Percentiles rank a stretch among this genome's conserved stretches.
These are phyloP conservation scores for Fraxinus angustifolia DNA, from an alignment of 305 asterid species.

Conservation along the genomic window DNA sequence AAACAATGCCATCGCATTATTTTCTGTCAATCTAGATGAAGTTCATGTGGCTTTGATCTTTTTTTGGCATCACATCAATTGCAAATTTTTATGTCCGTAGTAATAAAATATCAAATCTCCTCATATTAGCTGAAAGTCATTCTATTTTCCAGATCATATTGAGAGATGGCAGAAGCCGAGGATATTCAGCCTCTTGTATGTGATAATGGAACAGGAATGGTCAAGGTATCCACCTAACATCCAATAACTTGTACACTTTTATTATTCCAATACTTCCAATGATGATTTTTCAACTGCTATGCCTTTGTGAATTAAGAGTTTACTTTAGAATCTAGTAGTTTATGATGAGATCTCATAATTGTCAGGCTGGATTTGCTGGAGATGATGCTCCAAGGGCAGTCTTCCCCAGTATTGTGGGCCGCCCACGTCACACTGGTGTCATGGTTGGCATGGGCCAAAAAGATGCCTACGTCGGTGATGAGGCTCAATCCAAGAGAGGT, in stretches of 20 bases:
- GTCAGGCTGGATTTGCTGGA: conserved; percentile 88
- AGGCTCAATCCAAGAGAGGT: conserved; percentile 84
- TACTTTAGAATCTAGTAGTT: conserved; percentile 11
- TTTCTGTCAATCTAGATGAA: background rate
- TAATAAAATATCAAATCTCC: background rate
- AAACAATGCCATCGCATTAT: background rate
- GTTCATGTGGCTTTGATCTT: background rate
- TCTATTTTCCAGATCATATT: conserved; percentile 22
- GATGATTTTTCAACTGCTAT: background rate
- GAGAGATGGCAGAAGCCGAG: conserved; percentile 76
- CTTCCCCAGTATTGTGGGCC: conserved; percentile 82
- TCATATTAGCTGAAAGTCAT: background rate
- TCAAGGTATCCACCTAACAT: conserved; percentile 50
- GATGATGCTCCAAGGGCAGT: conserved; percentile 94
- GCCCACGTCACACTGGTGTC: conserved; percentile 85
- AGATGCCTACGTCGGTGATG: conserved; percentile 77
- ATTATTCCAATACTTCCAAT: background rate
- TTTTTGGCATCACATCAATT: background rate
- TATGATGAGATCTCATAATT: conserved; percentile 3
- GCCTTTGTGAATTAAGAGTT: background rate
- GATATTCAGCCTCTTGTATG: conserved; percentile 69
- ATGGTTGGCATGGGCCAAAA: conserved; percentile 93
- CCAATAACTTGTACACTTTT: background rate
- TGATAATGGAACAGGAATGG: conserved; percentile 95
- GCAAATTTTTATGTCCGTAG: background rate